These are phyloP conservation scores for Peronospora destructor DNA, from an alignment of 352 stramenopile species.

Conservation along the genomic window DNA sequence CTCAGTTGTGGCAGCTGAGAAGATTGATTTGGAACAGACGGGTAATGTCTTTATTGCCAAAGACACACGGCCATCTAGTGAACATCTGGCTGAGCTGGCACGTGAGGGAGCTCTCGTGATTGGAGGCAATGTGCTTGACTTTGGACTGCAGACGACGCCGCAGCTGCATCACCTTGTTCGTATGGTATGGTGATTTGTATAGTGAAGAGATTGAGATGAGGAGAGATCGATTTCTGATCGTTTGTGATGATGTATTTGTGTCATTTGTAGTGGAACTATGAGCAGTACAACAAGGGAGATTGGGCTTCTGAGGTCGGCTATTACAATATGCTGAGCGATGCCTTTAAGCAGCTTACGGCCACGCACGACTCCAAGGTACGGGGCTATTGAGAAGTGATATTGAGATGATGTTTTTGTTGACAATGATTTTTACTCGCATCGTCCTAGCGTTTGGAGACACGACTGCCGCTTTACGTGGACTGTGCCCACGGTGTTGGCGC, in stretches of 20 bases:
- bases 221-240: not conserved
- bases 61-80: slow-evolving; percentile 89
- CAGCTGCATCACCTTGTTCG: slow-evolving; percentile 96
- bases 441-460: slow-evolving; percentile 62
- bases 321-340: slow-evolving; percentile 90
- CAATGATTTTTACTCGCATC: not conserved
- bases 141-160: slow-evolving; percentile 95
- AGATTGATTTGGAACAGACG: slow-evolving; percentile 76
- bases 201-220: not conserved
- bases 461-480: slow-evolving; percentile 85
- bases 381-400: not conserved
- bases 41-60: slow-evolving; percentile 86
- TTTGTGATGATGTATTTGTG: not conserved
- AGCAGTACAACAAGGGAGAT: slow-evolving; percentile 85
- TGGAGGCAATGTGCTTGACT: slow-evolving; percentile 88
- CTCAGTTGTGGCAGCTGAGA: slow-evolving; percentile 58
- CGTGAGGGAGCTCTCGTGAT: slow-evolving; percentile 86
- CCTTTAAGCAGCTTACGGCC: slow-evolving; percentile 88
- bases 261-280: slow-evolving; percentile 71
- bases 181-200: slow-evolving; percentile 48
- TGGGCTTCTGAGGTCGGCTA: slow-evolving; percentile 91
- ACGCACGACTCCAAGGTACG: slow-evolving; percentile 63
- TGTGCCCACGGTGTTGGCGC: slow-evolving; percentile 91
- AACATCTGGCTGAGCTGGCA: slow-evolving; percentile 82
- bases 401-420: not conserved